Percentiles rank a stretch among this genome's conserved stretches.
Conservation (phyloP, 2,329 filamentous ascomycete species). For the Daldinia sp. region DNA sequence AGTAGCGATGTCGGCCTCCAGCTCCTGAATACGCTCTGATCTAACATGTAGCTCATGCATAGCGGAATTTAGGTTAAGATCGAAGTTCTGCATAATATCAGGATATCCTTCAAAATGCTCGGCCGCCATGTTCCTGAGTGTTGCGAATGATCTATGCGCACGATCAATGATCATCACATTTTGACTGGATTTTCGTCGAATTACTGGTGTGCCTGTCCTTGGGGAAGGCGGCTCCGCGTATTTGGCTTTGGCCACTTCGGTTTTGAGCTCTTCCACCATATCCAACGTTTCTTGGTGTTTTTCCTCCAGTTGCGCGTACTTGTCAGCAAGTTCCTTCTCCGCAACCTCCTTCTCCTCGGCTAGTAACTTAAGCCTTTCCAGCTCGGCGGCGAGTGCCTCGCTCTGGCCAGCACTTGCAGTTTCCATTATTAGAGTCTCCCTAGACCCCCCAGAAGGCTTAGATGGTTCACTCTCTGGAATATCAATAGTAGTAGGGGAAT, state of each 20-base stretch:
- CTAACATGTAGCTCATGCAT: constrained; percentile 90
- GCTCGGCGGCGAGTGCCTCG: constrained; percentile 66
- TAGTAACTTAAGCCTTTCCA: constrained; percentile 74
- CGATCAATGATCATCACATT: constrained; percentile 87
- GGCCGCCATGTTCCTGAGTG: constrained; percentile 84
- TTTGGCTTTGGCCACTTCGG: constrained; percentile 82
- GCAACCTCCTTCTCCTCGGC: constrained; percentile 80
- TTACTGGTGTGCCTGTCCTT: constrained; percentile 74
- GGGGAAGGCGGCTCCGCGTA: constrained; percentile 66
- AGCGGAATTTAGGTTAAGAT: constrained; percentile 87
- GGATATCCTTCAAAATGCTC: constrained; percentile 86
- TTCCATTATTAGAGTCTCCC: constrained; percentile 50
- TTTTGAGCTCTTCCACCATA: constrained; percentile 90
- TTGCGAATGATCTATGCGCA: constrained; percentile 88
- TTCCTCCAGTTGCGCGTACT: constrained; percentile 83
- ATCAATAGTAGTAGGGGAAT: constrained; percentile 72
- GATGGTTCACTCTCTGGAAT: constrained; percentile 67
- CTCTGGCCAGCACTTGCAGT: constrained; percentile 51
- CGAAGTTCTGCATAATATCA: constrained; percentile 90
- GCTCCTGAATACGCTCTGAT: constrained; percentile 87
- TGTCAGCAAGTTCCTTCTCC: constrained; percentile 75
- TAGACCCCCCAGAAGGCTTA: constrained; percentile 52
- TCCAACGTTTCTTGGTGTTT: constrained; percentile 84
- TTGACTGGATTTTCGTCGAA: constrained; percentile 92
- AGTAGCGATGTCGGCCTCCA: constrained; percentile 83